A percentile compares a stretch with the other conserved stretches of the same genome.
These are phyloP conservation scores for Eimeria necatrix DNA, from an alignment of 169 alveolate species.

Conservation along the genomic window DNA sequence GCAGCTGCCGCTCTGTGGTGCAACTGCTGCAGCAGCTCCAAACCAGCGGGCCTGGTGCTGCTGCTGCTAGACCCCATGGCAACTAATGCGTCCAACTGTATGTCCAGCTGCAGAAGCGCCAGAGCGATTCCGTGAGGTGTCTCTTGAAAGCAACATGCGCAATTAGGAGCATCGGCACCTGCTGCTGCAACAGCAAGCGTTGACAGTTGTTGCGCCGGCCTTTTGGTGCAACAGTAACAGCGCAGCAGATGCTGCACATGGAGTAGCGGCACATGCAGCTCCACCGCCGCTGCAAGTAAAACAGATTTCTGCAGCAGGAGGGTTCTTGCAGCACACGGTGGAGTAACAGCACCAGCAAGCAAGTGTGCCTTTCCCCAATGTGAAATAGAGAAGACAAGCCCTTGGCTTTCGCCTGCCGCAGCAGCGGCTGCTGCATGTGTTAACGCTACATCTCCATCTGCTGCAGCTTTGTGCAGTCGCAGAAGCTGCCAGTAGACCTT, in stretches of 20 bases:
- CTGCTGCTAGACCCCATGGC: slow-evolving; percentile 41
- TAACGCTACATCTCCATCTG: slow-evolving; percentile 66
- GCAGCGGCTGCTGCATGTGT: slow-evolving; percentile 69
- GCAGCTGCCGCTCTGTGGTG: slow-evolving; percentile 68
- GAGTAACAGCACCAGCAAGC: slow-evolving; percentile 57
- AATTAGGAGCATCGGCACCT: slow-evolving; percentile 45
- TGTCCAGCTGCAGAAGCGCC: slow-evolving; percentile 65
- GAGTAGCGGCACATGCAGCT: slow-evolving; percentile 66
- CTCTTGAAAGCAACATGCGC: slow-evolving; percentile 52
- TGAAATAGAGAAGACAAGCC: not conserved
- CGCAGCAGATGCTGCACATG: slow-evolving; percentile 77
- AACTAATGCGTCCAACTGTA: slow-evolving; percentile 53
- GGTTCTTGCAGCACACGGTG: slow-evolving; percentile 28
- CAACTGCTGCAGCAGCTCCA: slow-evolving; percentile 59
- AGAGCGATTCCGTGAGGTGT: not conserved
- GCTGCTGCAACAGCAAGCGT: slow-evolving; percentile 51
- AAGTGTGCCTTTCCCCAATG: not conserved
- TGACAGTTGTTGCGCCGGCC: slow-evolving; percentile 22
- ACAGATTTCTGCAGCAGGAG: slow-evolving; percentile 29
- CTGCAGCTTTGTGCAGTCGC: slow-evolving; percentile 77
- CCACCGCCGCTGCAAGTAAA: slow-evolving; percentile 21
- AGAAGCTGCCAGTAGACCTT: slow-evolving; percentile 44
- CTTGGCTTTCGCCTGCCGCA: slow-evolving; percentile 39
- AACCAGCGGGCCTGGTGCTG: slow-evolving; percentile 36
- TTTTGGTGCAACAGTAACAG: slow-evolving; percentile 55